Percentiles rank a stretch among this genome's conserved stretches.
These are phyloP conservation scores for Elaeis guineensis DNA, from an alignment of 176 grass and related monocot species.

Conservation along the genomic window DNA sequence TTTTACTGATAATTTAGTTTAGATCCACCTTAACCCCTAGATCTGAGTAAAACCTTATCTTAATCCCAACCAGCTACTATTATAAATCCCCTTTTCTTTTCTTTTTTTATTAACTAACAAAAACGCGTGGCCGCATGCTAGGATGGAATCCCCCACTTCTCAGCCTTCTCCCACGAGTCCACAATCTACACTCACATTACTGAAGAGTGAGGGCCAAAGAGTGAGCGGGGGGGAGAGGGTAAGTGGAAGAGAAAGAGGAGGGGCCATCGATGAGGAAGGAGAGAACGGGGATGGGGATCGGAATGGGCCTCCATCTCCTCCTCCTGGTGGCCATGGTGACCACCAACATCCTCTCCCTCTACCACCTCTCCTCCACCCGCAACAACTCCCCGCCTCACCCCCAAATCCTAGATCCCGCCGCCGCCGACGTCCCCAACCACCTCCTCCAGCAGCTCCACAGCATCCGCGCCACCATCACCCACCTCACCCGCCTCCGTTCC, in stretches of 20 bases:
- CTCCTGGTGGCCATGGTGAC: constrained; percentile 79
- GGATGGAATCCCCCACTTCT: too few relatives aligned
- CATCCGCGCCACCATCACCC: constrained; percentile 71
- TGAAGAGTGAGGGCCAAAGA: too few relatives aligned
- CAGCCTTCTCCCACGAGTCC: too few relatives aligned
- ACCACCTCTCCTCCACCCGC: constrained; percentile 71
- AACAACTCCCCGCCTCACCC: constrained; percentile 16
- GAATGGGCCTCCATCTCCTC: constrained; percentile 51
- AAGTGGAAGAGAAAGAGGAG: not conserved
- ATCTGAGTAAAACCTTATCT: too few relatives aligned
- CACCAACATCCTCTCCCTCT: constrained; percentile 86
- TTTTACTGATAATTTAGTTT: too few relatives aligned
- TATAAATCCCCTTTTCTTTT: too few relatives aligned
- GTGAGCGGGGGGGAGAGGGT: too few relatives aligned
- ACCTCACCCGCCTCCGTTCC: constrained; percentile 65
- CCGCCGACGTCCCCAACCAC: constrained; percentile 19
- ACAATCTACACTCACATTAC: too few relatives aligned
- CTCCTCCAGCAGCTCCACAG: constrained; percentile 67
- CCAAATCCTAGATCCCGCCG: not conserved
- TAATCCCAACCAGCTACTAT: too few relatives aligned
- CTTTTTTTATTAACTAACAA: too few relatives aligned
- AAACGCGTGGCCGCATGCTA: too few relatives aligned
- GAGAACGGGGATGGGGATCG: constrained; percentile 29
- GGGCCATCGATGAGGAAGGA: constrained; percentile 19
- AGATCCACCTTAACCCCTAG: too few relatives aligned